Evolutionary conservation across 331 rosid species (phyloP).

Genomic region (Quercus tomentella): DNA sequence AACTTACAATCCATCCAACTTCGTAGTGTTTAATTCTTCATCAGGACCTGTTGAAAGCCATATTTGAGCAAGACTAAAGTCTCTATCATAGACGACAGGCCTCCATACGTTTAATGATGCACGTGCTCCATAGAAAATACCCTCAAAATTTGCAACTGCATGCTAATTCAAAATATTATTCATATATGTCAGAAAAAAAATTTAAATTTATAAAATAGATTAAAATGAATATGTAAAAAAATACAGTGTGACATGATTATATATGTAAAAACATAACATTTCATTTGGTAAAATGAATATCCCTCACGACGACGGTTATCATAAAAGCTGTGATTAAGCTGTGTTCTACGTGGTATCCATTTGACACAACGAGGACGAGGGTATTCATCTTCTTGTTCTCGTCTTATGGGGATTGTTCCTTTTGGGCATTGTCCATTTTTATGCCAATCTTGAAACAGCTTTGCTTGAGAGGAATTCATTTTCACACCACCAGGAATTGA

Average conservation of each 20-base stretch:
- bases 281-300: too few relatives aligned
- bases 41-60: not conserved
- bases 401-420: constrained; percentile 24
- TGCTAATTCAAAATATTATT: not conserved
- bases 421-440: too few relatives aligned
- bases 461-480: too few relatives aligned
- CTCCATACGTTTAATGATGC: constrained; percentile 16
- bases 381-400: not conserved
- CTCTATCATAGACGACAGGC: not conserved
- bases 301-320: not conserved
- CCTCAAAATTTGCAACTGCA: not conserved
- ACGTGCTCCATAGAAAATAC: not conserved
- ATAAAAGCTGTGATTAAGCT: not conserved
- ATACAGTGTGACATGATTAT: too few relatives aligned
- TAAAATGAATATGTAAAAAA: too few relatives aligned
- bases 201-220: too few relatives aligned
- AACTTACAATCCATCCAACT: constrained; percentile 27
- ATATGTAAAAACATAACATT: too few relatives aligned
- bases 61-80: constrained; percentile 1
- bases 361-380: not conserved
- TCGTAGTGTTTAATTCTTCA: not conserved
- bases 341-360: not conserved
- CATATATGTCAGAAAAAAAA: too few relatives aligned
- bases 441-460: not conserved
- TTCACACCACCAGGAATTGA: too few relatives aligned